Evolutionary conservation across 2,329 filamentous ascomycete genomes (phyloP), one percentile per base, ranked within the genome.

Genomic region (Pseudocercospora fuligena): DNA sequence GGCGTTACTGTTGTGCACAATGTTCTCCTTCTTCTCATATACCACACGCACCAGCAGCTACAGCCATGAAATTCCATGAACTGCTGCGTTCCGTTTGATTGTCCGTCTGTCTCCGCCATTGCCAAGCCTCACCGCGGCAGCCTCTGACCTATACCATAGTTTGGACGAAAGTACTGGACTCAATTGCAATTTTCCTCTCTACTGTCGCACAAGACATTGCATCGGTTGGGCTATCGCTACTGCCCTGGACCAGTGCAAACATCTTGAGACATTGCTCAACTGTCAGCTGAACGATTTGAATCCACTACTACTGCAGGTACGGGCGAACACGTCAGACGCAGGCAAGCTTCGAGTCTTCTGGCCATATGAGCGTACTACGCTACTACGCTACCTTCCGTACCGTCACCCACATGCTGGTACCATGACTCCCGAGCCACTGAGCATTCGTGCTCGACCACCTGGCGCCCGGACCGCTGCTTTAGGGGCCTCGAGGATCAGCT

Each of bases 291-390:
- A 31, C 51, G 16, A 27, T 21, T 29, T 7, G 23, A n/a, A 31
- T 27, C 51, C 51, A 21, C 51, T 31, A 54, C 69, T 71, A 69
- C 65, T 66, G 69, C 69, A 70, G 69, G 69, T 70, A 66, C 69
- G 43, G 33, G 36, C 43, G 64, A 40, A 71, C 67, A 67, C 67
- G 69, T 71, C 69, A 70, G 63, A 68, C 51, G 6, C 51, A 54
- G 51, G 51, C 51, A 25, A 54, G 51, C 51, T 54, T 54, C 23
- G 25, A 54, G 51, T 51, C 47, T 27, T 31, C 14, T 29, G 21
- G 25, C 49, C 61, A 64, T 31, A 47, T 36, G 54, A 25, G 43
- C 40, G 57, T 61, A n/a, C 49, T 58, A 60, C 40, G 27, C 51
- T 51, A 54, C 51, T 58, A 63, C 40, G 9, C 51, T 51, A 54